phyloP scores from a whole-genome alignment of 495 filamentous ascomycete species.

The Daldinia childiae region DNA sequence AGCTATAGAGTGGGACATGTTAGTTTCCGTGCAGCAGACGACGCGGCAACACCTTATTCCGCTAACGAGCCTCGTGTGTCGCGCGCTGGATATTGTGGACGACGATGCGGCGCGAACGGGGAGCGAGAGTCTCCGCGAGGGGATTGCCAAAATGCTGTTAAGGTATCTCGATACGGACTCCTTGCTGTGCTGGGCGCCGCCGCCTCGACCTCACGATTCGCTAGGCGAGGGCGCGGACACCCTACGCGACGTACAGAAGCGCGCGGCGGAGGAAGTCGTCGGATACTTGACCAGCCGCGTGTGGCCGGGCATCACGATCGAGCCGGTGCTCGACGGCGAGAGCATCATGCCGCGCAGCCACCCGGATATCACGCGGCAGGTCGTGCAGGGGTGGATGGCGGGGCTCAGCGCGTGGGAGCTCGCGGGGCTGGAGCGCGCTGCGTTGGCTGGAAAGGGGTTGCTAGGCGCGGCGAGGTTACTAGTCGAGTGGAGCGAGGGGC shows the following conservation, averaged over 20 bases:
- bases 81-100: conserved; percentile 78
- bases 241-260: conserved; percentile 77
- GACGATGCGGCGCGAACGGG: conserved; percentile 60
- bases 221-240: conserved; percentile 53
- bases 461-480: conserved; percentile 79
- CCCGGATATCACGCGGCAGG: conserved; percentile 73
- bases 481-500: conserved; percentile 87
- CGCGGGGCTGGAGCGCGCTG: conserved; percentile 83
- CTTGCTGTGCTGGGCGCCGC: conserved; percentile 88
- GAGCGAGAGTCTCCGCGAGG: conserved; percentile 54
- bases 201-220: conserved; percentile 50
- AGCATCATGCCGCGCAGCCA: conserved; percentile 78
- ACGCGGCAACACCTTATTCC: conserved; percentile 83
- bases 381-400: conserved; percentile 81
- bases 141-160: conserved; percentile 73
- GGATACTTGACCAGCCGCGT: conserved; percentile 72
- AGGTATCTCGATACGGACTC: conserved; percentile 93
- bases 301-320: conserved; percentile 87
- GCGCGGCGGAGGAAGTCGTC: conserved; percentile 72
- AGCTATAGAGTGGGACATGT: conserved; percentile 90
- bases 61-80: conserved; percentile 82
- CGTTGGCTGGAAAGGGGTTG: conserved; percentile 86
- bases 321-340: conserved; percentile 74
- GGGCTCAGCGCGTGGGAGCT: conserved; percentile 79
- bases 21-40: conserved; percentile 81